phyloP scores from a whole-genome alignment of 352 stramenopile genomes.

The Sclerospora graminicola region DNA sequence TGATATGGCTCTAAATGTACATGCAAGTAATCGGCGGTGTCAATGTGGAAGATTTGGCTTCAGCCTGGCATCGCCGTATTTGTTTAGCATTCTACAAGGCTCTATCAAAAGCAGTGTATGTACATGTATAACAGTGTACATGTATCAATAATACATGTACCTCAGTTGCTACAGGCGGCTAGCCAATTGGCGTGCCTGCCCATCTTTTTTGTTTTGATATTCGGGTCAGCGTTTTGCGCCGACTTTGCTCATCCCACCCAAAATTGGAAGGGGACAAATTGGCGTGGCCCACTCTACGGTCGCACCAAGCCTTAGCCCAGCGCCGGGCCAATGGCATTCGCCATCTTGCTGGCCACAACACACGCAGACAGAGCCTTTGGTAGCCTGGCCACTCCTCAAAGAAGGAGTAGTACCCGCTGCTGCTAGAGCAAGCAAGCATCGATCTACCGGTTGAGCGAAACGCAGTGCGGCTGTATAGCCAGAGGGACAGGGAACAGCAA shows the following conservation, averaged over 20 bases:
- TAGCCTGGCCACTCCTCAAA: constrained; percentile 4
- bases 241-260: constrained; percentile 18
- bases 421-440: constrained; percentile 11
- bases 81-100: too few species aligned
- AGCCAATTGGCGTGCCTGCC: constrained; percentile 14
- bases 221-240: constrained; percentile 6
- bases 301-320: neutral
- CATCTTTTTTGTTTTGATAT: constrained; percentile 24
- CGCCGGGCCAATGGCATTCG: constrained; percentile 24
- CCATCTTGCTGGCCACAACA: constrained; percentile 35
- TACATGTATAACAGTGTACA: too few species aligned
- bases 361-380: constrained; percentile 14
- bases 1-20: too few species aligned
- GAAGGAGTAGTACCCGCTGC: constrained; percentile 8
- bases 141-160: too few species aligned
- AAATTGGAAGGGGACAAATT: constrained; percentile 19
- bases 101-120: too few species aligned
- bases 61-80: too few species aligned
- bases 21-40: too few species aligned
- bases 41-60: too few species aligned
- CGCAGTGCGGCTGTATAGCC: constrained; percentile 1
- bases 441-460: neutral
- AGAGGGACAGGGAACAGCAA: constrained; percentile 12
- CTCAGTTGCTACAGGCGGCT: constrained; percentile 6
- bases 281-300: constrained; percentile 17